Evolutionary conservation across 2,329 filamentous ascomycete genomes (phyloP).

Genomic region (Stenocarpella maydis): DNA sequence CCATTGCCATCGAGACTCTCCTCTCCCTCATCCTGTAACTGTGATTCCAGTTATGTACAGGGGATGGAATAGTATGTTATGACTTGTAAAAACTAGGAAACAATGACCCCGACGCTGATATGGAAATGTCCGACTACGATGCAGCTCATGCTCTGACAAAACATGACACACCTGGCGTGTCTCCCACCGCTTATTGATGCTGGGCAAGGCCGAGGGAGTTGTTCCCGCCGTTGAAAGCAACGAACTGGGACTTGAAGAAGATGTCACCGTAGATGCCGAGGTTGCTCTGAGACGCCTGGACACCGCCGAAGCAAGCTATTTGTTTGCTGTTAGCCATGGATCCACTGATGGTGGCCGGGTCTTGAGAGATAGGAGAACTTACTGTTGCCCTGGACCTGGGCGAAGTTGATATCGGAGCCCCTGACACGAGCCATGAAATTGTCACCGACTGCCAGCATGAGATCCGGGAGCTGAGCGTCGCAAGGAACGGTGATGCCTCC

Average conservation of each 20-base stretch:
- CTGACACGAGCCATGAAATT: constrained; percentile 64
- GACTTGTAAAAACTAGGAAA: neutral
- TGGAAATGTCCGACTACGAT: neutral
- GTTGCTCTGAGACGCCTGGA: constrained; percentile 65
- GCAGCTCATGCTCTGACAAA: neutral
- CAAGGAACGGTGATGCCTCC: constrained; percentile 60
- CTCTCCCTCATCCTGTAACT: constrained; percentile 16
- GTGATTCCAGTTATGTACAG: constrained; percentile 13
- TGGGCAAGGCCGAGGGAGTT: constrained; percentile 60
- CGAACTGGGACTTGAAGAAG: constrained; percentile 69
- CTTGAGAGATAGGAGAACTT: constrained; percentile 46
- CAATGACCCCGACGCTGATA: neutral
- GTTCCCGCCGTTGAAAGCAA: constrained; percentile 65
- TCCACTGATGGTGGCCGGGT: neutral
- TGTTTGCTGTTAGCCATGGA: constrained; percentile 24
- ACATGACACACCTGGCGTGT: too few species aligned
- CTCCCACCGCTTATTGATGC: constrained; percentile 38
- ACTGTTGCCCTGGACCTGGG: constrained; percentile 59
- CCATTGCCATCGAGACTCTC: neutral
- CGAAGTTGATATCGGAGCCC: constrained; percentile 63
- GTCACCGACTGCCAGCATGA: constrained; percentile 64
- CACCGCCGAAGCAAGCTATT: constrained; percentile 70
- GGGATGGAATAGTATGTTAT: constrained; percentile 21
- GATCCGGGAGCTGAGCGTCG: constrained; percentile 54
- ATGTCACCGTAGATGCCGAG: constrained; percentile 71